Evolutionary conservation across 768 basidiomycete species (phyloP), one percentile per base, ranked within the genome.

Genomic region (Hericium erinaceus): DNA sequence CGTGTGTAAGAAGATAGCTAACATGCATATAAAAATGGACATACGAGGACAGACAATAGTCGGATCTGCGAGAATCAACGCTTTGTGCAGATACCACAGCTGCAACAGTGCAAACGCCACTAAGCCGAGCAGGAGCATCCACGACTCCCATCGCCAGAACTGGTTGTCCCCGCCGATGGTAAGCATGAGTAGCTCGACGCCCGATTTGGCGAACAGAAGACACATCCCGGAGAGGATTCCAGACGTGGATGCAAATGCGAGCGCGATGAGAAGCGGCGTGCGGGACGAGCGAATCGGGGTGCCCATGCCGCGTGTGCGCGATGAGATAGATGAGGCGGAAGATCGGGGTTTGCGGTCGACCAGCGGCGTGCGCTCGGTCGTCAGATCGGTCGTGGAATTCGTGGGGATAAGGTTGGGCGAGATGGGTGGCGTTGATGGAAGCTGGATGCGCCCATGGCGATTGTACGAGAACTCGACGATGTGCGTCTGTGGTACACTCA

Each of bases 191-290:
- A 98, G 75, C 70, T 95, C 92, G 11, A 94, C 89, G 2, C 91
- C 93, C 59, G 91, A 91, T 74, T 98, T 98, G 15, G 94, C 94
- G 61, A 95, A 90, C 15, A 98, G 76, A 24, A 98, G 74, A 67
- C 92, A 95, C 84, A 98, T 89, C 22, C 94, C 94, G 3, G 87
- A 90, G 26, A 95, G 75, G 20, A 90, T 92, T 0, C 94, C 94
- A 3, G 89, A 92, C 54, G 85, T 81, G 12, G 90, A 90, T 15
- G 93, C 87, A 69, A 90, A 98, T 1, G 90, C 89, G 49, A 93
- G 76, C 11, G 92, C 89, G 48, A 93, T 70, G 58, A 87, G 71
- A 1, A 89, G 69, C 1, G 81, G 77, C 11, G 80, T 84, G 33
- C 77, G 78, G 0, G 72, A 69, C 3, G 67, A 66, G n/a, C 48